Base-by-base conservation (phyloP, 2,329 filamentous ascomycete species). In the Dissoconium aciculare region DNA sequence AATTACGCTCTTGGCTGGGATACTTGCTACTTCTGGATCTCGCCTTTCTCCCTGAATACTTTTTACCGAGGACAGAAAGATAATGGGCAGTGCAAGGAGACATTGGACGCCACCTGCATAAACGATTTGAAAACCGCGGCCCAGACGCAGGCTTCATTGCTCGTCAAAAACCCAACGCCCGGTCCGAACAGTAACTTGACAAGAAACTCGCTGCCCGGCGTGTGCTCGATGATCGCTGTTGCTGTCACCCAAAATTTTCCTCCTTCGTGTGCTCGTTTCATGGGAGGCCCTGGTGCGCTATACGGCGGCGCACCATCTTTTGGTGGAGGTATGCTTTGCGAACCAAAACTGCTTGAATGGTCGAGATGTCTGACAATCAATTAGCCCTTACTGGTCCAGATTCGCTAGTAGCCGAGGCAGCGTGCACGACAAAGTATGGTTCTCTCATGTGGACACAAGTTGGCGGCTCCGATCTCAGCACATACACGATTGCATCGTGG, bases 391-490 rank as follows among this genome's bases (percentile, higher is more conserved):
- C 35, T 4, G 32, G 35, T 8, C 28, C 29, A 2, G 14, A 35
- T 2, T 35, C 32, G 3, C 26, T 37, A 4, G 26, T 37, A 5
- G 15, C 27, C 13, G 11, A 26, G 6, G 16, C 35, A 5, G 28
- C 13, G 5, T 37, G 35, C 26, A 31, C n/a, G 5, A 13, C 25
- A 11, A 28, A 28, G 15, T 15, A 25, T 6, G 24, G 26, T n/a
- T 38, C 32, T 19, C 5, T 38, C 14, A 35, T 38, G 32, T 38
- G 36, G 36, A 32, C 32, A 9, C 28, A 35, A 19, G 34, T 29
- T 11, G 36, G 36, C n/a, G 27, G 28, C 6, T 21, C 16, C 10
- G 28, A 17, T 5, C 15, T 26, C 10, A 17, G 16, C n/a, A 37
- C 17, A 12, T 37, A 37, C 26, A 23, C 26, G 15, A 15, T 17